Base-by-base conservation (phyloP, 2,329 filamentous ascomycete species). In the Sporothrix inflata region DNA sequence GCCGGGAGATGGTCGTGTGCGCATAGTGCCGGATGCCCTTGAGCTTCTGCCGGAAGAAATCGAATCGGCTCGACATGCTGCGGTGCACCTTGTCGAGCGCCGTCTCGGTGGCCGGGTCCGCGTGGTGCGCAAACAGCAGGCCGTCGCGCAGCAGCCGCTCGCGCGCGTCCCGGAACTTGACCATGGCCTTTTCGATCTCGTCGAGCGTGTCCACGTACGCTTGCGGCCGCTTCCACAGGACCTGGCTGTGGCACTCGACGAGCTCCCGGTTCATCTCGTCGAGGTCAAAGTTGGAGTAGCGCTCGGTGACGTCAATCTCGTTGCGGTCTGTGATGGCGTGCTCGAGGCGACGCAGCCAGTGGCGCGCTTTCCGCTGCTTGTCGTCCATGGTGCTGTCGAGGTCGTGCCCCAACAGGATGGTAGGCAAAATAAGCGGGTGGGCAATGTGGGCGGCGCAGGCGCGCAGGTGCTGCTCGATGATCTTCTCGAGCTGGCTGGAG, bases 21-120 rank as follows among this genome's bases (percentile, higher is more conserved):
- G 89, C 87, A 74, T 91, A 91, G 74, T 88, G 88, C 76, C 90
- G 87, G 75, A 90, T 83, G 5, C 89, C 88, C 75, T 85, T 86
- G 19, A 90, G 81, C 81, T 90, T 91, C 69, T 84, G 84, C 73
- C 83, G 83, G 80, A 89, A 89, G 76, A 91, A 91, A 66, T 89
- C 86, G 47, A 90, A 79, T 51, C 88, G 80, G 14, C 84, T 82
- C 5, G 80, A 66, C 83, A 90, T 86, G 77, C 83, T 87, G 69
- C 81, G 78, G 73, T 90, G 87, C 72, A 88, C 77, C 75, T 81
- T 83, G 73, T 84, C 79, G 34, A 87, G 77, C 24, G 82, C 76
- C 65, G 19, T 21, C 21, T 42, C 40, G 27, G 85, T 77, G 53
- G 81, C 76, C 70, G 61, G 42, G 49, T 60, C 63, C 16, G 30